phyloP scores from a whole-genome alignment of 2,329 filamentous ascomycete genomes.

The Apiospora rasikravindrae region DNA sequence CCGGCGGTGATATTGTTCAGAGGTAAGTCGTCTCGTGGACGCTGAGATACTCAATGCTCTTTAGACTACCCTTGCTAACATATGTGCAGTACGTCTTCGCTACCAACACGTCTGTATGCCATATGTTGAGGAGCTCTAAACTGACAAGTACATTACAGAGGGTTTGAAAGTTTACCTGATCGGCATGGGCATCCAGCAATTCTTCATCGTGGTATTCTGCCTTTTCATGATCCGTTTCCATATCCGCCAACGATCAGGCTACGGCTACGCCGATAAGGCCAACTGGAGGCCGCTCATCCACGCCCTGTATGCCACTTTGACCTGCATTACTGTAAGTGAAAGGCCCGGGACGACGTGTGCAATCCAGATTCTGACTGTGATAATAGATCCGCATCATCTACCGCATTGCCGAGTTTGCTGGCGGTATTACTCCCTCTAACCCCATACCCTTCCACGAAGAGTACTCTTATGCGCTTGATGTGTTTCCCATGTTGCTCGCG shows the following conservation, averaged over 20 bases:
- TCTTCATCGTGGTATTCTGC: slow-evolving; percentile 45
- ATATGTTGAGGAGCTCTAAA: too few relatives aligned
- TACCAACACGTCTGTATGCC: not conserved
- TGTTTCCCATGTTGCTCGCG: slow-evolving; percentile 59
- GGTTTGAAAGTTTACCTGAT: slow-evolving; percentile 47
- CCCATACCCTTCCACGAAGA: slow-evolving; percentile 54
- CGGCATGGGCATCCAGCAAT: slow-evolving; percentile 44
- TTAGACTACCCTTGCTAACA: not conserved
- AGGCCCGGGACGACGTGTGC: not conserved
- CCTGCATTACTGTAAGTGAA: slow-evolving; percentile 42
- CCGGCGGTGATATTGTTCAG: slow-evolving; percentile 31
- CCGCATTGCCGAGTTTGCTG: slow-evolving; percentile 61
- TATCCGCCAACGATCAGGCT: slow-evolving; percentile 16
- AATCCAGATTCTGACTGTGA: not conserved
- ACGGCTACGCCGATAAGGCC: slow-evolving; percentile 27
- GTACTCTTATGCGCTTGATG: slow-evolving; percentile 58
- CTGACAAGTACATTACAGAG: slow-evolving; percentile 13
- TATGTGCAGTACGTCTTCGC: not conserved
- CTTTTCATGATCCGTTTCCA: slow-evolving; percentile 44
- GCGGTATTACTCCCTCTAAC: slow-evolving; percentile 49
- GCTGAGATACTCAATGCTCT: not conserved
- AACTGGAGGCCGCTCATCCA: slow-evolving; percentile 42
- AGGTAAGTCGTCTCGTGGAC: not conserved
- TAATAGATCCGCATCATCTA: slow-evolving; percentile 62
- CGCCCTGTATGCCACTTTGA: slow-evolving; percentile 40